Percentiles rank a stretch among this genome's conserved stretches.
These are phyloP conservation scores for Daphne laureola DNA, from an alignment of 441 rosid species.

Conservation along the genomic window DNA sequence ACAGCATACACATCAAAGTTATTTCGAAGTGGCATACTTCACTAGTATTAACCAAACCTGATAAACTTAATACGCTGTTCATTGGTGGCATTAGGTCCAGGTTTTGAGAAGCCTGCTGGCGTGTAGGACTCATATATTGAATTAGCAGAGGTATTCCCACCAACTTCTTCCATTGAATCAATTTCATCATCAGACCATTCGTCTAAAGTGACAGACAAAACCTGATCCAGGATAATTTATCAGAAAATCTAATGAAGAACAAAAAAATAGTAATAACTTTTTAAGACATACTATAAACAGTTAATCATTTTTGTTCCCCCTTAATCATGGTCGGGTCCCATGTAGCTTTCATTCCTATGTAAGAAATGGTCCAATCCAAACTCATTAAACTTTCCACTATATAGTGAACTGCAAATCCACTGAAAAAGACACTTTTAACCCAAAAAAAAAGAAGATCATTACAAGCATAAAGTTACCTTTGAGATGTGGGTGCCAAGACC, in stretches of 20 bases:
- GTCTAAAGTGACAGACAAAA: constrained; percentile 89
- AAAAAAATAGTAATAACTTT: too few relatives aligned
- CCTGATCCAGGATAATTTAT: constrained; percentile 28
- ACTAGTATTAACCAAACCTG: constrained; percentile 34
- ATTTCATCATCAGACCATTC: constrained; percentile 92
- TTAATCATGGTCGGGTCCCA: too few relatives aligned
- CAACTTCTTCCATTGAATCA: constrained; percentile 84
- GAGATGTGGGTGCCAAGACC: constrained; percentile 93
- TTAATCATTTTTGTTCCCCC: too few relatives aligned
- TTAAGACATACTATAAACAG: too few relatives aligned
- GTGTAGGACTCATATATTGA: constrained; percentile 81
- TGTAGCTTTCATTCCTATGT: too few relatives aligned
- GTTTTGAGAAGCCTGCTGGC: constrained; percentile 72
- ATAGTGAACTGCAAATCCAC: constrained; percentile 1
- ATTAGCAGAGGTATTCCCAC: constrained; percentile 89
- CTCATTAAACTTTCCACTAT: too few relatives aligned
- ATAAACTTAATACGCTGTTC: constrained; percentile 72
- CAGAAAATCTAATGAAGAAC: too few relatives aligned
- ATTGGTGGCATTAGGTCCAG: constrained; percentile 67
- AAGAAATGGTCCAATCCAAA: too few relatives aligned
- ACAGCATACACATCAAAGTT: background rate
- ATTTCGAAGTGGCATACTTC: background rate
- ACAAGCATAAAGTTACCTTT: constrained; percentile 44
- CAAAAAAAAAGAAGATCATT: background rate
- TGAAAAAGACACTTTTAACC: background rate